phyloP scores from a whole-genome alignment of 345 rosid species.

The Gynandropsis gynandra region DNA sequence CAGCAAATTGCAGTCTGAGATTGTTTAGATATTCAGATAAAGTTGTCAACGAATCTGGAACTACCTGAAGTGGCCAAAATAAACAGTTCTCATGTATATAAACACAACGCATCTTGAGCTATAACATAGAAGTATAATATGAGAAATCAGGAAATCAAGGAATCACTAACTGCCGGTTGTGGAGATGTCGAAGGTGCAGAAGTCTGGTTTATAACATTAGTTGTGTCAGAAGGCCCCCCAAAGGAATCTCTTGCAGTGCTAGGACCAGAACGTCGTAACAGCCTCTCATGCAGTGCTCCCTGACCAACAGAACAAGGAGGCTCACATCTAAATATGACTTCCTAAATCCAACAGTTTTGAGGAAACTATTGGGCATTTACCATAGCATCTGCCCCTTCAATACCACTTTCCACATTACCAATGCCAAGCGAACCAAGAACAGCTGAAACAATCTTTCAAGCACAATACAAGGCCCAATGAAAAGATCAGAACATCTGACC shows the following conservation, averaged over 20 bases:
- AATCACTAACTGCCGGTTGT: constrained; percentile 33
- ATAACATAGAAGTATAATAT: not conserved
- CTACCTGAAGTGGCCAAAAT: constrained; percentile 27
- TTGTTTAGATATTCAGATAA: constrained; percentile 42
- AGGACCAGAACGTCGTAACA: constrained; percentile 21
- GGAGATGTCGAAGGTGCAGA: constrained; percentile 32
- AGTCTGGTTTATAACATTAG: constrained; percentile 24
- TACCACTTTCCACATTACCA: constrained; percentile 24
- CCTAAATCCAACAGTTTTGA: not conserved
- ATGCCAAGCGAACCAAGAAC: constrained; percentile 33
- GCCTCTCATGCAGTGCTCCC: constrained; percentile 24
- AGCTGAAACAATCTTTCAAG: constrained; percentile 31
- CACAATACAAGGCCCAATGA: constrained; percentile 11
- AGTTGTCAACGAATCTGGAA: constrained; percentile 49
- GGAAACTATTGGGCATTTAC: constrained; percentile 20
- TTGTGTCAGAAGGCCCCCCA: constrained; percentile 18
- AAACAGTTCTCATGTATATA: constrained; percentile 3
- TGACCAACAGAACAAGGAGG: constrained; percentile 18
- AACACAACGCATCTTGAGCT: constrained; percentile 2
- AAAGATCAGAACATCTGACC: constrained; percentile 12
- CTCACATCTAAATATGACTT: constrained; percentile 5
- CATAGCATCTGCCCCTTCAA: constrained; percentile 26
- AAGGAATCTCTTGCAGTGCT: constrained; percentile 19
- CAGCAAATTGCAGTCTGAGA: constrained; percentile 40
- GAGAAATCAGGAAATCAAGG: constrained; percentile 8